Base-by-base conservation (phyloP, 2,329 filamentous ascomycete genomes). In the Apiospora kogelbergensis region DNA sequence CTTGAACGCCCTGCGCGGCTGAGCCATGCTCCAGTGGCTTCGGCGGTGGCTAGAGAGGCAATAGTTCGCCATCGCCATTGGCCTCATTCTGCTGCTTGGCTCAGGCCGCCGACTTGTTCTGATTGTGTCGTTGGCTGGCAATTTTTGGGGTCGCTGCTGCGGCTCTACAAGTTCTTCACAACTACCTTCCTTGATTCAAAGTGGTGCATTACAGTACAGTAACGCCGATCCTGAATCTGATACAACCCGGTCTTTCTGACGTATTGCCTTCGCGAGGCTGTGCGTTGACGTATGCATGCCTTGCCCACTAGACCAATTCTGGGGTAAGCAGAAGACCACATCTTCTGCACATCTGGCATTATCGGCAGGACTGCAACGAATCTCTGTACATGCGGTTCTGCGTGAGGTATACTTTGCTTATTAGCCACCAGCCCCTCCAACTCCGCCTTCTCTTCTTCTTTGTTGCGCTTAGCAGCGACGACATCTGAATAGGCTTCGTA, bases 201-300 rank as follows among this genome's bases (percentile, higher is more conserved):
- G 15, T 53, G n/a, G 15, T 42, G 40, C 40, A 26, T 26, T 57
- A 33, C 30, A 15, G 48, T 57, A 57, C 26, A 33, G 26, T 33
- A 33, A 57, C 26, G 48, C 3, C 48, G 48, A 57, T 57, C 48
- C 30, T 15, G n/a, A 13, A 13, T 48, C 10, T 9, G 45, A 48
- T 33, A 30, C 48, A 57, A 57, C 26, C 26, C 48, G 26, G 48
- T 57, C 15, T 10, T 26, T 53, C 15, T 57, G 48, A 57, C 48
- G 48, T 57, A 57, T 57, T 33, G 48, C 48, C 48, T 57, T 57
- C 26, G 15, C 26, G 53, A 60, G 53, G 53, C 53, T 60, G 53
- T 60, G 53, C 53, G 30, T 60, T 60, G 53, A 60, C 53, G 53
- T 37, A 60, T 33, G 53, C 10, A 60, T 33, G 53, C 20, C 53